Conservation (phyloP, 176 grass and related monocot genomes). For the Carex parvula region DNA sequence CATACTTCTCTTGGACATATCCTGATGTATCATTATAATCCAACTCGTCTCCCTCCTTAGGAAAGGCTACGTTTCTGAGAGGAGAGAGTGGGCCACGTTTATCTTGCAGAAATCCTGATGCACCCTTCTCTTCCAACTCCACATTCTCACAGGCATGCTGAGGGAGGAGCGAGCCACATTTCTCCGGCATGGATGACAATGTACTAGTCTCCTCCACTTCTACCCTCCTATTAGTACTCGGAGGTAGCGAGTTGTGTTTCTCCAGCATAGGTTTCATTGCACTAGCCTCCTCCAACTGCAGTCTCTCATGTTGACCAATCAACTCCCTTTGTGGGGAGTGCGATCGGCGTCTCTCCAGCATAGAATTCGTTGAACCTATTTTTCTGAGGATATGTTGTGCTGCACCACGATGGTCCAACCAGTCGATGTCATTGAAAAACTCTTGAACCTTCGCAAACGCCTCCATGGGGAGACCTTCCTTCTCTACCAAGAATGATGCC, state of each 20-base stretch:
- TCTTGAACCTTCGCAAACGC: conserved; percentile 97
- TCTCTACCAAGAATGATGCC: conserved; percentile 55
- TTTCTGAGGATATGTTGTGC: conserved; percentile 63
- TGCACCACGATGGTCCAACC: conserved; percentile 65
- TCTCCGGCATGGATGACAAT: conserved; percentile 1
- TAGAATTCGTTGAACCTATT: conserved; percentile 51
- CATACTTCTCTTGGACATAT: conserved; percentile 9
- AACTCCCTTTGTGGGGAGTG: not conserved
- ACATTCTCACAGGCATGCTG: not conserved
- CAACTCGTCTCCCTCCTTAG: not conserved
- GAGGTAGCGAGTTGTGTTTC: conserved; percentile 10
- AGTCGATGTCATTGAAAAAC: conserved; percentile 86
- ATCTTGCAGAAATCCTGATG: conserved; percentile 1
- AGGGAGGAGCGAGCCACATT: not conserved
- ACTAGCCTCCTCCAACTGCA: not conserved
- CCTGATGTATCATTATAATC: not conserved
- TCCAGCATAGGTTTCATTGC: conserved; percentile 8
- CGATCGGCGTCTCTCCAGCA: conserved; percentile 42
- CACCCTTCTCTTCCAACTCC: not conserved
- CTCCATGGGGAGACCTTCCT: conserved; percentile 85
- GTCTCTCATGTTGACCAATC: not conserved
- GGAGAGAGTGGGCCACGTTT: not conserved
- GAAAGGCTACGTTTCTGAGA: not conserved
- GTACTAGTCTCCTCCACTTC: not conserved
- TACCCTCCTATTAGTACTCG: not conserved